Base-by-base conservation (phyloP, 495 filamentous ascomycete genomes). In the Rhizodiscina lignyota region DNA sequence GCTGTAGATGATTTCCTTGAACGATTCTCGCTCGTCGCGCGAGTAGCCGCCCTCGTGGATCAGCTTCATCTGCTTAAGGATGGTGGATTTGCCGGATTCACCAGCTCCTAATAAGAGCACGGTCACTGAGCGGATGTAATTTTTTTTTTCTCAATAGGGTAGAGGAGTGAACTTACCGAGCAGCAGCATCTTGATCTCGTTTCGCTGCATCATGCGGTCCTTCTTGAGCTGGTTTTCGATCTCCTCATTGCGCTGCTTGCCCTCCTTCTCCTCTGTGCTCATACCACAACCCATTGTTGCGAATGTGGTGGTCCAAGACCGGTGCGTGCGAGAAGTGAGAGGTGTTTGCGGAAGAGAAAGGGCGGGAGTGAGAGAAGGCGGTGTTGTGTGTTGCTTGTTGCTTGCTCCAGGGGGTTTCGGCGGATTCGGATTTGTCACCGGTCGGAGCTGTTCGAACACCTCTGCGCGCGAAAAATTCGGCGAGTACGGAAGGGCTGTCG, bases 251-350 rank as follows among this genome's bases (percentile, higher is more conserved):
- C 55, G 50, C 51, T 81, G 76, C 80, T 93, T 94, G 62, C 89
- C 91, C 83, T 97, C 89, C 83, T 93, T 94, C 65, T 94, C 89
- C 71, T 96, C 89, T 50, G 91, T 92, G 53, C 91, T 96, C 85
- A 94, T 93, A 60, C 85, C 86, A 60, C 89, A 97, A 77, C 89
- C 89, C 89, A 97, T 97, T 46, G 70, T 83, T 81, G 53, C 70
- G 56, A 56, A 43, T 44, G 10, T 35, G 11, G 21, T 11, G 30
- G n/a, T n/a, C n/a, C n/a, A n/a, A n/a, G n/a, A n/a, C n/a, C n/a
- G n/a, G n/a, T n/a, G n/a, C n/a, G n/a, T n/a, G n/a, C n/a, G n/a
- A n/a, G n/a, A n/a, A n/a, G n/a, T n/a, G n/a, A n/a, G n/a, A n/a
- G n/a, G n/a, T n/a, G n/a, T n/a, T n/a, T n/a, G n/a, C n/a, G n/a